phyloP scores from a whole-genome alignment of 371 early-diverging fungal genomes.

The Paramicrosporidium saccamoebae region DNA sequence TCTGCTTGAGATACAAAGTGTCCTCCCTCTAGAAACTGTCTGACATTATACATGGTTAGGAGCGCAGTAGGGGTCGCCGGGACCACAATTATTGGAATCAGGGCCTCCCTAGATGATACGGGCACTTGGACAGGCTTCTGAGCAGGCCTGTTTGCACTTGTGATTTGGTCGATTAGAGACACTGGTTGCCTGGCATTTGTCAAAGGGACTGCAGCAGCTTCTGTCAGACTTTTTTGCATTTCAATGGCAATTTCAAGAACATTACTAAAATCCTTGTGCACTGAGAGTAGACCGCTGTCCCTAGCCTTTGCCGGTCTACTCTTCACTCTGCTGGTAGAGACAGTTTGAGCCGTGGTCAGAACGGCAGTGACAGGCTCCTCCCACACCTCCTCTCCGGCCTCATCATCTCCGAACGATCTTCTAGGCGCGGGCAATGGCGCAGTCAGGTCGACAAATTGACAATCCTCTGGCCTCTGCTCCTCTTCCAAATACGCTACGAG shows the following conservation, averaged over 20 bases:
- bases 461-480: conserved; percentile 1
- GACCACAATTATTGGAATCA: conserved; percentile 49
- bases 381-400: not conserved
- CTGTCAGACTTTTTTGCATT: not conserved
- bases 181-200: conserved; percentile 1
- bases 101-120: conserved; percentile 4
- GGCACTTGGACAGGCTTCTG: conserved; percentile 1
- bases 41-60: conserved; percentile 46
- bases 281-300: conserved; percentile 3
- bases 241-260: conserved; percentile 1
- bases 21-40: conserved; percentile 31
- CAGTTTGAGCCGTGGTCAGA: conserved; percentile 3
- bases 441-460: conserved; percentile 5
- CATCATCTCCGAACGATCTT: not conserved
- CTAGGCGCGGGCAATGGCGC: conserved; percentile 5
- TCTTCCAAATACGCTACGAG: conserved; percentile 25
- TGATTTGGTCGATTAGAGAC: conserved; percentile 1
- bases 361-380: conserved; percentile 3
- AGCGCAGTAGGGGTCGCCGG: conserved; percentile 47
- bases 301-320: conserved; percentile 6
- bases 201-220: not conserved
- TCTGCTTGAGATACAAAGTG: conserved; percentile 25
- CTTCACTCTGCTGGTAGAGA: conserved; percentile 3
- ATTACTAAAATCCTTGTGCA: conserved; percentile 5
- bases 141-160: conserved; percentile 1